Percentiles rank a stretch among this genome's conserved stretches.
Evolutionary conservation across 768 basidiomycete genomes (phyloP).

Genomic region (Lactifluus pinguis): DNA sequence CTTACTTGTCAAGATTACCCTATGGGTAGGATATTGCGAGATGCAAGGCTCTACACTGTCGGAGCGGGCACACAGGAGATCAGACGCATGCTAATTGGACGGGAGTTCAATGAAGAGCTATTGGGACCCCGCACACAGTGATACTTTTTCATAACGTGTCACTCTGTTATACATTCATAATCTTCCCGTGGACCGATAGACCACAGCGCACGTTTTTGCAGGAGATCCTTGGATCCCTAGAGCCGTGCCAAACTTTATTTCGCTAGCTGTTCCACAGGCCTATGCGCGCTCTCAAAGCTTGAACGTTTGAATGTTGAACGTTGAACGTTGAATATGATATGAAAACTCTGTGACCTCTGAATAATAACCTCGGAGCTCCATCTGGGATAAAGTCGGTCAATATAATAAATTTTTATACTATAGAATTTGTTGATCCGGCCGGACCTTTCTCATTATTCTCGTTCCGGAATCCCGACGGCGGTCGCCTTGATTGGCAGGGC

Average conservation of each 20-base stretch:
- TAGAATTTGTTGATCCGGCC: too few relatives aligned
- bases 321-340: too few relatives aligned
- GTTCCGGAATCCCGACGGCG: not conserved
- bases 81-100: slow-evolving; percentile 85
- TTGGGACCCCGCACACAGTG: not conserved
- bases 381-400: too few relatives aligned
- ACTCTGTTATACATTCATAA: not conserved
- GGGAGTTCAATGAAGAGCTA: slow-evolving; percentile 79
- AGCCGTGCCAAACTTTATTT: too few relatives aligned
- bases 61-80: slow-evolving; percentile 98
- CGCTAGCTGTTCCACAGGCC: too few relatives aligned
- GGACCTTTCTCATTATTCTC: too few relatives aligned
- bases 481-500: not conserved
- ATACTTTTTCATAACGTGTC: not conserved
- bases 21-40: slow-evolving; percentile 77
- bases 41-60: slow-evolving; percentile 83
- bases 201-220: not conserved
- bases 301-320: too few relatives aligned
- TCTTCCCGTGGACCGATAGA: not conserved
- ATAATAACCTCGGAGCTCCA: too few relatives aligned
- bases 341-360: too few relatives aligned
- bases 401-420: too few relatives aligned
- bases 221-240: too few relatives aligned
- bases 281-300: too few relatives aligned
- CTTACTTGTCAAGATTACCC: slow-evolving; percentile 56